Evolutionary conservation across 2,329 filamentous ascomycete genomes (phyloP).

Genomic region (Hymenoscyphus occultus): DNA sequence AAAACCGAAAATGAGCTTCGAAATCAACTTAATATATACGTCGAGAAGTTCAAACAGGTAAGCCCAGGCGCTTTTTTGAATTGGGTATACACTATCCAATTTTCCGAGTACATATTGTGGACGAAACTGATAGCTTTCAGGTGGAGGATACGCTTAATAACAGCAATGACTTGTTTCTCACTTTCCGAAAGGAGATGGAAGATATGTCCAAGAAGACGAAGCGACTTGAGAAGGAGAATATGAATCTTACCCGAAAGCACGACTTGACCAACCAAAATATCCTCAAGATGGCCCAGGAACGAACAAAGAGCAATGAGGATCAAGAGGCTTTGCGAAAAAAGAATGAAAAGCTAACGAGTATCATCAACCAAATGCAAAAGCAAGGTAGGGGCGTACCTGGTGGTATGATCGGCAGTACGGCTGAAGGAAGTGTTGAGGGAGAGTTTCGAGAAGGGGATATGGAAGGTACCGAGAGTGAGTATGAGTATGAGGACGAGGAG

Average conservation of each 20-base stretch:
- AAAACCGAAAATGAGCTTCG: slow-evolving; percentile 93
- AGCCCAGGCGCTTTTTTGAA: slow-evolving; percentile 34
- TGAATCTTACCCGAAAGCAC: slow-evolving; percentile 85
- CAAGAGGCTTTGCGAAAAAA: slow-evolving; percentile 73
- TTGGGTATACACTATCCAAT: slow-evolving; percentile 9
- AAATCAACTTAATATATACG: slow-evolving; percentile 95
- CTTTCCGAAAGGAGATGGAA: slow-evolving; percentile 98
- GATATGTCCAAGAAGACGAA: slow-evolving; percentile 99
- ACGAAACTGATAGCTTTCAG: slow-evolving; percentile 55
- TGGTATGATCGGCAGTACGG: slow-evolving; percentile 58
- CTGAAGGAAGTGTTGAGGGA: slow-evolving; percentile 53
- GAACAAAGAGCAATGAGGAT: slow-evolving; percentile 70
- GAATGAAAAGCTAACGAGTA: slow-evolving; percentile 86
- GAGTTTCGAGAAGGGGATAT: slow-evolving; percentile 54
- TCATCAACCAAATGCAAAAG: slow-evolving; percentile 95
- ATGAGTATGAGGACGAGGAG: slow-evolving; percentile 61
- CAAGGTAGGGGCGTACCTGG: slow-evolving; percentile 77
- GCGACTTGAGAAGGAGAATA: slow-evolving; percentile 93
- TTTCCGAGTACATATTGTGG: not conserved
- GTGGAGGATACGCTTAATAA: slow-evolving; percentile 98
- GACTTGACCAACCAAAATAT: slow-evolving; percentile 93
- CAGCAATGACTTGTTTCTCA: slow-evolving; percentile 94
- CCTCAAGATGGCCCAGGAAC: slow-evolving; percentile 94
- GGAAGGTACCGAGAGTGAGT: slow-evolving; percentile 60
- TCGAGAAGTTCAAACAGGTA: slow-evolving; percentile 99